Evolutionary conservation across 1,284 basidiomycete genomes (phyloP).

Genomic region (Sphaerobolus stellatus): DNA sequence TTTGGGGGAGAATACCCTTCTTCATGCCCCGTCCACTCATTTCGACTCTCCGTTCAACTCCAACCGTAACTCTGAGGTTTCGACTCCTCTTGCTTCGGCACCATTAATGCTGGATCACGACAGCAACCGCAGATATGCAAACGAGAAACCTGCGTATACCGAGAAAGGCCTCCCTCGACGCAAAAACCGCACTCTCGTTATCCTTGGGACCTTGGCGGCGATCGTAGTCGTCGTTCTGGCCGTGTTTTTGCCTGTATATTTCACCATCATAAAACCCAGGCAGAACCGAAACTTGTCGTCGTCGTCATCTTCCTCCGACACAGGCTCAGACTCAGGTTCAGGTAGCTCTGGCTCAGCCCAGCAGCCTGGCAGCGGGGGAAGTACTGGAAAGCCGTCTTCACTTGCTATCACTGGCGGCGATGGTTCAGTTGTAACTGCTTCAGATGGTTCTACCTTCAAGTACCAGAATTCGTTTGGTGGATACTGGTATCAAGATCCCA

Average conservation of each 20-base stretch:
- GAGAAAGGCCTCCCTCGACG: neutral
- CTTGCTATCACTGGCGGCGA: slow-evolving; percentile 51
- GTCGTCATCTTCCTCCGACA: slow-evolving; percentile 8
- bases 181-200: neutral
- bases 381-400: slow-evolving; percentile 2
- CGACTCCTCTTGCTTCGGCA: neutral
- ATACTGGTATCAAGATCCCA: slow-evolving; percentile 64
- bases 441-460: slow-evolving; percentile 62
- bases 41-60: no score
- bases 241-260: slow-evolving; percentile 54
- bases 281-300: no score
- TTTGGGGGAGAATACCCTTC: no score
- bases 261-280: slow-evolving; percentile 52
- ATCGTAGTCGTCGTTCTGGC: slow-evolving; percentile 47
- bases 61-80: no score
- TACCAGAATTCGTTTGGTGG: slow-evolving; percentile 75
- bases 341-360: no score
- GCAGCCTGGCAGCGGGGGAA: slow-evolving; percentile 22
- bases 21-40: no score
- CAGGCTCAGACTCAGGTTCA: slow-evolving; percentile 20
- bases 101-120: neutral
- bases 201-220: slow-evolving; percentile 6
- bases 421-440: slow-evolving; percentile 60
- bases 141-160: neutral
- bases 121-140: neutral